These are phyloP conservation scores for Ananas comosus DNA, from an alignment of 176 grass and related monocot genomes.

Conservation along the genomic window DNA sequence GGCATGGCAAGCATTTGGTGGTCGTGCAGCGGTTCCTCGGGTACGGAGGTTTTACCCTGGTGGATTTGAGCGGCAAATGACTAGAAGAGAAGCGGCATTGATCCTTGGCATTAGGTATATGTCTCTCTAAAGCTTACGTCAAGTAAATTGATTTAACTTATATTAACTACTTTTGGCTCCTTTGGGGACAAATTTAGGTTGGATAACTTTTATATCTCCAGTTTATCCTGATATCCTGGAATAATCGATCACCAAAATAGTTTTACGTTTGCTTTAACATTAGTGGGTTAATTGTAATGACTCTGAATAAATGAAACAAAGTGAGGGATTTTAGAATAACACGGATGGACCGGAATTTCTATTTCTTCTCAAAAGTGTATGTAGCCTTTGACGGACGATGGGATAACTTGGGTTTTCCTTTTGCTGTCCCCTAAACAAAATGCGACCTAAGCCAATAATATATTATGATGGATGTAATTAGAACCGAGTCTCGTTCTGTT, in stretches of 20 bases:
- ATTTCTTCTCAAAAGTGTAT: too few relatives aligned
- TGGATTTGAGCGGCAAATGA: conserved; percentile 81
- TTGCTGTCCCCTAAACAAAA: too few relatives aligned
- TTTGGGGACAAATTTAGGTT: too few relatives aligned
- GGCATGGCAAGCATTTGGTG: conserved; percentile 60
- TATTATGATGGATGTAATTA: background rate
- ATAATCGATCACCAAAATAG: background rate
- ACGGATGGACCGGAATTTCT: too few relatives aligned
- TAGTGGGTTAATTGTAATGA: too few relatives aligned
- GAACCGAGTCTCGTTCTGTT: background rate
- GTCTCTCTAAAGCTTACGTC: background rate
- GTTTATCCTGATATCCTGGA: background rate
- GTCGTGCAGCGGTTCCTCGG: conserved; percentile 33
- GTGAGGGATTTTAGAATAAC: too few relatives aligned
- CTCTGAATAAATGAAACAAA: too few relatives aligned
- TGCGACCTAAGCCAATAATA: background rate
- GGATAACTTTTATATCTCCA: too few relatives aligned
- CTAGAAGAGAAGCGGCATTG: conserved; percentile 59
- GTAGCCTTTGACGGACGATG: too few relatives aligned
- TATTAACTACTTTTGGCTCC: too few relatives aligned
- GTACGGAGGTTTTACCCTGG: conserved; percentile 69
- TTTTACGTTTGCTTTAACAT: background rate
- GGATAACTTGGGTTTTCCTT: too few relatives aligned
- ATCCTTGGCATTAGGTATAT: conserved; percentile 78
- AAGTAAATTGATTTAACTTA: too few relatives aligned